phyloP scores from a whole-genome alignment of 2,329 filamentous ascomycete species.

The Stachybotrys chlorohalonatus region DNA sequence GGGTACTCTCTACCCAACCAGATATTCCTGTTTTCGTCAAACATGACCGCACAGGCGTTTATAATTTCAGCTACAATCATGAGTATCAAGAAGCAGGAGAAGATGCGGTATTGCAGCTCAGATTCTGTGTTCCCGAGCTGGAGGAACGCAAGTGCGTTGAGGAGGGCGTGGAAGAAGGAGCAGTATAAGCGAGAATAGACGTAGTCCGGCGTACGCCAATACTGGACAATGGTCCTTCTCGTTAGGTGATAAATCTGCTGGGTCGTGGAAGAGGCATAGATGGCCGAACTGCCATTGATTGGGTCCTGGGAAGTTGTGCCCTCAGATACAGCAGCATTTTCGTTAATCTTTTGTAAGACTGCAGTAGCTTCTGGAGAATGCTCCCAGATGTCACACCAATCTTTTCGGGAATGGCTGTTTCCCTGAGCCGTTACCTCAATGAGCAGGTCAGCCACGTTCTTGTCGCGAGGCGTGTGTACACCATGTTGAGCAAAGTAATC shows the following conservation, averaged over 20 bases:
- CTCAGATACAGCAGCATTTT: slow-evolving; percentile 48
- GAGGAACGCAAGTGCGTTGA: slow-evolving; percentile 70
- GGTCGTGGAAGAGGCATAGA: slow-evolving; percentile 66
- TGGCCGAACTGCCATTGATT: slow-evolving; percentile 18
- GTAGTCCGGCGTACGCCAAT: slow-evolving; percentile 73
- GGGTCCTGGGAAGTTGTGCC: slow-evolving; percentile 6
- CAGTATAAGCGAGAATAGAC: slow-evolving; percentile 65
- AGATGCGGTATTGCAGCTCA: slow-evolving; percentile 68
- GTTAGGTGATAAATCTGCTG: slow-evolving; percentile 58
- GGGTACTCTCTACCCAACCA: slow-evolving; percentile 73
- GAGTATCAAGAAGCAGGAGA: slow-evolving; percentile 65
- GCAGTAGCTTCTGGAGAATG: slow-evolving; percentile 38
- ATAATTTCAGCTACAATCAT: slow-evolving; percentile 67
- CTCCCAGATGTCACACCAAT: slow-evolving; percentile 64
- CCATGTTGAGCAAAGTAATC: slow-evolving; percentile 59
- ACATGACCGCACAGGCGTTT: slow-evolving; percentile 68
- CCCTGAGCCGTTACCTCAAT: slow-evolving; percentile 41
- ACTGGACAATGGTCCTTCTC: slow-evolving; percentile 67
- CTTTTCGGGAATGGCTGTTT: slow-evolving; percentile 27
- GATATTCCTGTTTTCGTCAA: slow-evolving; percentile 63
- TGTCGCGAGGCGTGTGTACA: slow-evolving; percentile 47
- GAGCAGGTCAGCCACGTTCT: slow-evolving; percentile 73
- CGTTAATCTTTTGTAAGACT: slow-evolving; percentile 53
- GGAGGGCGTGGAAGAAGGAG: slow-evolving; percentile 50
- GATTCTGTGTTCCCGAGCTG: slow-evolving; percentile 43